Conservation (phyloP, 225 moss, liverwort and hornwort species). For the Takakia lepidozioides region DNA sequence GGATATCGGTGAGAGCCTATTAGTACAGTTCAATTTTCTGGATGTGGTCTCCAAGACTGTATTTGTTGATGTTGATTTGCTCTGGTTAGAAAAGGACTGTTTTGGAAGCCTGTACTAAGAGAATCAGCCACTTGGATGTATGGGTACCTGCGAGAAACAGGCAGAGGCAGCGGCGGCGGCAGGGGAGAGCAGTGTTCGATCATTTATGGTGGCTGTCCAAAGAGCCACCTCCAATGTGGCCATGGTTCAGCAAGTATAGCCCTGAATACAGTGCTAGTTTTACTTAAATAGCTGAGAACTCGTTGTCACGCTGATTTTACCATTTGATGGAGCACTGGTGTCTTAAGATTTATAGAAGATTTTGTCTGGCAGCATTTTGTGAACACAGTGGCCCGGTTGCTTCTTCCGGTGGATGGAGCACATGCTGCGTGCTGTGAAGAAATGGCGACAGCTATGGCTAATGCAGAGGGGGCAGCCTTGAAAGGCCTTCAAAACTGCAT, state of each 20-base stretch:
- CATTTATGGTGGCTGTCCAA: slow-evolving; percentile 98
- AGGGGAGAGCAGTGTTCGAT: slow-evolving; percentile 90
- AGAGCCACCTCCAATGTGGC: slow-evolving; percentile 97
- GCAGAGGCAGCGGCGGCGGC: slow-evolving; percentile 99
- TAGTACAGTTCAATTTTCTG: too few species aligned
- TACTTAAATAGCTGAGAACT: too few species aligned
- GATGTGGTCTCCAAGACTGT: too few species aligned
- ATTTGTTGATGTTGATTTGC: too few species aligned
- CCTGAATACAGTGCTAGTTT: too few species aligned
- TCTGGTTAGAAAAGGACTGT: background rate
- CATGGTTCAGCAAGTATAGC: slow-evolving; percentile 90
- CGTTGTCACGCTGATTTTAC: background rate
- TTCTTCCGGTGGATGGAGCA: slow-evolving; percentile 96
- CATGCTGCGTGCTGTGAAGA: slow-evolving; percentile 99
- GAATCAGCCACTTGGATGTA: background rate
- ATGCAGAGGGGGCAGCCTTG: slow-evolving; percentile 90
- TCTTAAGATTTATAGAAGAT: background rate
- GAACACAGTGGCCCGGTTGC: slow-evolving; percentile 81
- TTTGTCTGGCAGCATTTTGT: slow-evolving; percentile 98
- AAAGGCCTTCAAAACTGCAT: slow-evolving; percentile 98
- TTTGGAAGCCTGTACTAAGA: background rate
- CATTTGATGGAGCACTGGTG: background rate
- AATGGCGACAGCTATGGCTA: slow-evolving; percentile 99
- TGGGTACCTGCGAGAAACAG: slow-evolving; percentile 21
- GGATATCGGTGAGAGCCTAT: too few species aligned